These are phyloP conservation scores for Hyaloscypha bicolor DNA, from an alignment of 495 filamentous ascomycete genomes.

Conservation along the genomic window DNA sequence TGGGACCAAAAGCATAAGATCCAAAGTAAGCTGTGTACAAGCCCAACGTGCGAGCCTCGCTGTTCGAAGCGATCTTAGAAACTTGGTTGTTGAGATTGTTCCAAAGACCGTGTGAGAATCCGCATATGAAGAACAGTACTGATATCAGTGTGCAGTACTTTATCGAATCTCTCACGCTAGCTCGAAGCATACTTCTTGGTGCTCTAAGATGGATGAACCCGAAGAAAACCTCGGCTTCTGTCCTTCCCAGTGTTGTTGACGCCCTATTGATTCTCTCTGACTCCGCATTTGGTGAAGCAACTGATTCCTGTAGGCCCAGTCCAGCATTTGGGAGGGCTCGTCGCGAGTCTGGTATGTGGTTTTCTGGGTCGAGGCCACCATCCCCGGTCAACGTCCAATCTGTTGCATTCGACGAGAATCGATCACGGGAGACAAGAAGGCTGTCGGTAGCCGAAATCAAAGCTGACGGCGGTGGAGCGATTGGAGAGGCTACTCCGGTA, in stretches of 20 bases:
- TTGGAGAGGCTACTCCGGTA: not conserved
- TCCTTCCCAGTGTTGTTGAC: not conserved
- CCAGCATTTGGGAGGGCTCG: not conserved
- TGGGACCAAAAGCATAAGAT: slow-evolving; percentile 61
- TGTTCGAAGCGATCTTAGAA: not conserved
- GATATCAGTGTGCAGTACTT: not conserved
- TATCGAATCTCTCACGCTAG: not conserved
- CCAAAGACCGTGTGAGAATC: not conserved
- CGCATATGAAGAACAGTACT: not conserved
- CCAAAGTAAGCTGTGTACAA: slow-evolving; percentile 42
- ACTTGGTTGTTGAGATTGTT: slow-evolving; percentile 1
- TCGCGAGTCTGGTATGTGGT: not conserved
- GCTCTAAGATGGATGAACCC: not conserved
- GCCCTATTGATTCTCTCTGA: not conserved
- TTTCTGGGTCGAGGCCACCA: not conserved
- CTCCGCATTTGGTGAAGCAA: not conserved
- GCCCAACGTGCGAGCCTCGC: slow-evolving; percentile 24
- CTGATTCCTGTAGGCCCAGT: not conserved
- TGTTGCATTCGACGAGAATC: not conserved
- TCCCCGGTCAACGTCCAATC: not conserved
- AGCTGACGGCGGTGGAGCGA: not conserved
- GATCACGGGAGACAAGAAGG: not conserved
- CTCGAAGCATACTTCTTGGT: not conserved
- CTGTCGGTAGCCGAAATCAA: not conserved
- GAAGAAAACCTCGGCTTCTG: not conserved